A percentile compares a stretch with the other conserved stretches of the same genome.
phyloP scores from a whole-genome alignment of 2,329 filamentous ascomycete genomes.

The Nothophoma quercina region DNA sequence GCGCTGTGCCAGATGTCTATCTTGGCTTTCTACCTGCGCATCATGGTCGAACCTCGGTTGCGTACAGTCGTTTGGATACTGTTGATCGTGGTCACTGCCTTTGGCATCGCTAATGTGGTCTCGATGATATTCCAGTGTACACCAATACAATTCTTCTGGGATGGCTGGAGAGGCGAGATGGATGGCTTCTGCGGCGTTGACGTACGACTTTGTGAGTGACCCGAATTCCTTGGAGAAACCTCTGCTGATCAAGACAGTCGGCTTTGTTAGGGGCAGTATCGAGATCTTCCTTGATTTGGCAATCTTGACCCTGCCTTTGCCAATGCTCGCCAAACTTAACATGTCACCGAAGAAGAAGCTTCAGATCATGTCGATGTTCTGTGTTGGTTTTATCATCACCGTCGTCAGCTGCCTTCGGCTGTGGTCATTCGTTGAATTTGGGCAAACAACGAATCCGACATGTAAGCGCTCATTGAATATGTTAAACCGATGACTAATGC shows the following conservation, averaged over 20 bases:
- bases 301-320: slow-evolving; percentile 34
- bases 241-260: slow-evolving; percentile 22
- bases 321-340: slow-evolving; percentile 30
- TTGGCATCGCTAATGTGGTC: slow-evolving; percentile 36
- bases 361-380: slow-evolving; percentile 41
- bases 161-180: slow-evolving; percentile 50
- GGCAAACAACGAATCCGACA: slow-evolving; percentile 30
- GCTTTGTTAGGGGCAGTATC: slow-evolving; percentile 45
- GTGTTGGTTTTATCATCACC: slow-evolving; percentile 37
- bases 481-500: not conserved
- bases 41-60: slow-evolving; percentile 32
- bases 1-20: slow-evolving; percentile 41
- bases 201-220: slow-evolving; percentile 36
- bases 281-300: slow-evolving; percentile 37
- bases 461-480: slow-evolving; percentile 20
- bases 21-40: slow-evolving; percentile 43
- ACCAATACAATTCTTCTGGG: slow-evolving; percentile 51
- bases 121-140: slow-evolving; percentile 48
- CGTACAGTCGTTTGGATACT: slow-evolving; percentile 30
- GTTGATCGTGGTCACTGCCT: slow-evolving; percentile 29
- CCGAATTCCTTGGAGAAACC: not conserved
- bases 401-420: slow-evolving; percentile 34
- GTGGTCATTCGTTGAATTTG: slow-evolving; percentile 30
- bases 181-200: slow-evolving; percentile 46
- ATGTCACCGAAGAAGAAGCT: slow-evolving; percentile 38